These are phyloP conservation scores for Spiromastix sp. DNA, from an alignment of 2,329 filamentous ascomycete species.

Conservation along the genomic window DNA sequence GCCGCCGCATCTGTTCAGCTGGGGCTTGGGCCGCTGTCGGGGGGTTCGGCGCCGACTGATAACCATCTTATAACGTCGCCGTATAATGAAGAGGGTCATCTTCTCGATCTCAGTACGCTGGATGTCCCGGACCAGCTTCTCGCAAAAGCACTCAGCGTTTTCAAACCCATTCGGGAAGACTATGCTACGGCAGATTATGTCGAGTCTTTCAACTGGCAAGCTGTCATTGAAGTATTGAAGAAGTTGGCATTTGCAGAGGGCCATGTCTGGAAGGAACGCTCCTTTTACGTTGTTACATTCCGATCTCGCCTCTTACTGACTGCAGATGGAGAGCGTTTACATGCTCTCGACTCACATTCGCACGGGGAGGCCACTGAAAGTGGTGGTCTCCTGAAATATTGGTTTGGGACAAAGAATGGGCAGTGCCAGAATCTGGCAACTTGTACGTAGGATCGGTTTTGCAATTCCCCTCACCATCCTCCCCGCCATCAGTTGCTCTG, in stretches of 20 bases:
- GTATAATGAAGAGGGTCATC: slow-evolving; percentile 60
- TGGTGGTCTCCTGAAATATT: slow-evolving; percentile 85
- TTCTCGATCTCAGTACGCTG: slow-evolving; percentile 60
- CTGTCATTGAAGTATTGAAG: slow-evolving; percentile 48
- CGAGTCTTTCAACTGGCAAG: slow-evolving; percentile 68
- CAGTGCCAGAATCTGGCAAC: slow-evolving; percentile 72
- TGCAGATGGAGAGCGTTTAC: slow-evolving; percentile 58
- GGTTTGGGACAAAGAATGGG: slow-evolving; percentile 68
- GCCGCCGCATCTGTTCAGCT: slow-evolving; percentile 26
- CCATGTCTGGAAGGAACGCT: slow-evolving; percentile 48
- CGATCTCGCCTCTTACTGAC: slow-evolving; percentile 59
- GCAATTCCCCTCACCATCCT: not conserved
- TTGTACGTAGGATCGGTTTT: slow-evolving; percentile 37
- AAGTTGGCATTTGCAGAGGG: slow-evolving; percentile 39
- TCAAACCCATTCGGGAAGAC: slow-evolving; percentile 53
- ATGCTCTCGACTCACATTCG: slow-evolving; percentile 63
- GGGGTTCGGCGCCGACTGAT: slow-evolving; percentile 12
- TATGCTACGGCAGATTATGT: slow-evolving; percentile 69
- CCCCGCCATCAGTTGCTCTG: not conserved
- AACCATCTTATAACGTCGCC: slow-evolving; percentile 58
- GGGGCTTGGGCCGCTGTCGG: slow-evolving; percentile 10
- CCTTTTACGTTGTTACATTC: slow-evolving; percentile 80
- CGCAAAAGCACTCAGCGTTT: slow-evolving; percentile 56
- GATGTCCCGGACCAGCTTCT: slow-evolving; percentile 57
- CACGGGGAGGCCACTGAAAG: slow-evolving; percentile 70